These are phyloP conservation scores for Cyanidium caldarium DNA, from an alignment of 23 red algal genomes.

Conservation along the genomic window DNA sequence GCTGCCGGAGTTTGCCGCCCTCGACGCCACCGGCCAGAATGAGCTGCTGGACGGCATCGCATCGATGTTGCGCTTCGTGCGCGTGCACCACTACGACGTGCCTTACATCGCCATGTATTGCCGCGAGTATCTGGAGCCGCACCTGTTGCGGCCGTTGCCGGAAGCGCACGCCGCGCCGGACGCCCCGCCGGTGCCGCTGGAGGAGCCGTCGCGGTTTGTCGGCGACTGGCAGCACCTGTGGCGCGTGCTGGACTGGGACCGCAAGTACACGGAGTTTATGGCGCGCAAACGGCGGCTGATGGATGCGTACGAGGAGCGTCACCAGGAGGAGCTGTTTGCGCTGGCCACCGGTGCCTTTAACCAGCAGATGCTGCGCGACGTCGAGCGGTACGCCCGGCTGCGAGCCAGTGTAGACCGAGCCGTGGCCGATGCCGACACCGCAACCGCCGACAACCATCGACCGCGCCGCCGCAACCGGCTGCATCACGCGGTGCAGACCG, in stretches of 20 bases:
- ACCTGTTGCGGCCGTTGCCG: background rate
- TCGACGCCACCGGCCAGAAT: no score
- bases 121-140: background rate
- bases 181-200: background rate
- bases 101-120: constrained; percentile 1
- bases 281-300: background rate
- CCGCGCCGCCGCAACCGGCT: background rate
- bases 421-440: background rate
- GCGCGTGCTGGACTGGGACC: background rate
- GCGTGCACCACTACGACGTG: background rate
- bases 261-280: background rate
- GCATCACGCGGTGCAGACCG: background rate
- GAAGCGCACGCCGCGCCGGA: background rate
- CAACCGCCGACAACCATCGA: no score
- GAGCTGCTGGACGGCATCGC: background rate
- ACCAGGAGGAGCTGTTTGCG: background rate
- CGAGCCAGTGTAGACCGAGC: background rate
- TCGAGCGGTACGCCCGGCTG: background rate
- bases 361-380: background rate
- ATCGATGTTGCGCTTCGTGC: background rate
- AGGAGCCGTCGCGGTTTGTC: background rate
- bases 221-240: background rate
- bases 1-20: background rate
- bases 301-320: background rate
- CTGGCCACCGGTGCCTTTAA: background rate